A percentile compares a stretch with the other conserved stretches of the same genome.
These are phyloP conservation scores for Penicillium ochrochloron DNA, from an alignment of 495 filamentous ascomycete genomes.

Conservation along the genomic window DNA sequence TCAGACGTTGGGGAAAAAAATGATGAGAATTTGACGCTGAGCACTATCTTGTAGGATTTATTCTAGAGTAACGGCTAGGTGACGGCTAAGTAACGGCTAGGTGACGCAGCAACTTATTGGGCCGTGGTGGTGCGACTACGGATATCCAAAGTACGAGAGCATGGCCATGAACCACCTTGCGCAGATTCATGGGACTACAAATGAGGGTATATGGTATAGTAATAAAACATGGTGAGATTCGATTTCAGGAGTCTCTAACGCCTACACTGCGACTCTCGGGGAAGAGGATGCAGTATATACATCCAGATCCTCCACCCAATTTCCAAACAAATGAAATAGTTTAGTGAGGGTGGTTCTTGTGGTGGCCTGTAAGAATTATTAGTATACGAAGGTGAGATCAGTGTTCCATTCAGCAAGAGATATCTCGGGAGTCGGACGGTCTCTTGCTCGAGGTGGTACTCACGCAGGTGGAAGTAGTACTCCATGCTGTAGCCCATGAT, in stretches of 20 bases:
- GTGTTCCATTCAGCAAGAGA: background rate
- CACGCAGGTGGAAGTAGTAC: slow-evolving; percentile 99
- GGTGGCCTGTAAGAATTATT: slow-evolving; percentile 68
- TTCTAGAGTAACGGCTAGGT: background rate
- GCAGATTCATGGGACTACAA: background rate
- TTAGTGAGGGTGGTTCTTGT: slow-evolving; percentile 99
- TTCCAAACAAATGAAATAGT: slow-evolving; percentile 27
- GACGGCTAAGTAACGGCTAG: too few relatives aligned
- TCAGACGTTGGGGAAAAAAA: too few relatives aligned
- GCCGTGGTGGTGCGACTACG: background rate
- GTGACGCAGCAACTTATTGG: background rate
- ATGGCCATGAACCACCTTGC: background rate
- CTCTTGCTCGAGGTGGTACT: slow-evolving; percentile 40
- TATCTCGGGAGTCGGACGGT: background rate
- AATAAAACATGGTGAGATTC: slow-evolving; percentile 37
- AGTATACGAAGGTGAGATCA: slow-evolving; percentile 12
- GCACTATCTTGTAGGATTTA: too few relatives aligned
- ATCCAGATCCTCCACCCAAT: slow-evolving; percentile 39
- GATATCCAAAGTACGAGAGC: background rate
- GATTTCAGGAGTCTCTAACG: slow-evolving; percentile 28
- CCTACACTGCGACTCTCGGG: slow-evolving; percentile 38
- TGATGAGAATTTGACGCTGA: too few relatives aligned
- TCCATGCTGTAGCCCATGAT: slow-evolving; percentile 88
- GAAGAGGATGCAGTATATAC: slow-evolving; percentile 45
- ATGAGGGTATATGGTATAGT: slow-evolving; percentile 5